phyloP scores from a whole-genome alignment of 192 early-diverging fungal species.

The Mortierella hygrophila region DNA sequence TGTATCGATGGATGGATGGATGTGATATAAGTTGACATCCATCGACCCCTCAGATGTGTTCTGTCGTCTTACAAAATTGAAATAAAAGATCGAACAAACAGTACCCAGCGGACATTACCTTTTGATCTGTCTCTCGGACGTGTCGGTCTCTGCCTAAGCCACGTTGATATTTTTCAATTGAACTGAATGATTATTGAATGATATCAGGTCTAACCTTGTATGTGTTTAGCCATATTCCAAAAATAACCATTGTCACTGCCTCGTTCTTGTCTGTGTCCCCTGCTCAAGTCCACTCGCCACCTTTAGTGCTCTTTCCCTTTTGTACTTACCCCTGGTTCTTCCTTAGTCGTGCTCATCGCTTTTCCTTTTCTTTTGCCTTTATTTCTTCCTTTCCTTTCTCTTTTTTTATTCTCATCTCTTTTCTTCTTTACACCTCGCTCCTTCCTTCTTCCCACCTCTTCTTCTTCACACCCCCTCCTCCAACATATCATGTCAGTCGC shows the following conservation, averaged over 20 bases:
- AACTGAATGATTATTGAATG: background rate
- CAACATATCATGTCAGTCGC: conserved; percentile 23
- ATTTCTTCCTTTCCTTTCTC: background rate
- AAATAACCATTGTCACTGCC: background rate
- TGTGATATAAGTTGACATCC: background rate
- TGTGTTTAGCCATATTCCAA: background rate
- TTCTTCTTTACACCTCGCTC: background rate
- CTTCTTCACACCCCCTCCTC: background rate
- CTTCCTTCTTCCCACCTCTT: background rate
- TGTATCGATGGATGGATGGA: conserved; percentile 31
- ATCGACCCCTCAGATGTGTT: background rate
- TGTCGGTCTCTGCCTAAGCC: background rate
- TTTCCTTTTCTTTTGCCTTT: conserved; percentile 2
- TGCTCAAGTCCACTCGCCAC: background rate
- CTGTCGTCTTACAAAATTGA: conserved; percentile 54
- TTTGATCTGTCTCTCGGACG: background rate
- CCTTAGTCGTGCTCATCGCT: background rate
- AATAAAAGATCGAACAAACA: conserved; percentile 34
- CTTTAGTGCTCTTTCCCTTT: background rate
- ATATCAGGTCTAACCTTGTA: too few relatives aligned
- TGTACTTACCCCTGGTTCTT: background rate
- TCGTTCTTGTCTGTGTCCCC: background rate
- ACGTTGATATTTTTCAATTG: background rate
- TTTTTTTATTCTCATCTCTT: background rate
- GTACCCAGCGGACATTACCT: background rate